Percentiles rank a stretch among this genome's conserved stretches.
Evolutionary conservation across 2,329 filamentous ascomycete genomes (phyloP).

Genomic region (Aspergillus fumigatiaffinis): DNA sequence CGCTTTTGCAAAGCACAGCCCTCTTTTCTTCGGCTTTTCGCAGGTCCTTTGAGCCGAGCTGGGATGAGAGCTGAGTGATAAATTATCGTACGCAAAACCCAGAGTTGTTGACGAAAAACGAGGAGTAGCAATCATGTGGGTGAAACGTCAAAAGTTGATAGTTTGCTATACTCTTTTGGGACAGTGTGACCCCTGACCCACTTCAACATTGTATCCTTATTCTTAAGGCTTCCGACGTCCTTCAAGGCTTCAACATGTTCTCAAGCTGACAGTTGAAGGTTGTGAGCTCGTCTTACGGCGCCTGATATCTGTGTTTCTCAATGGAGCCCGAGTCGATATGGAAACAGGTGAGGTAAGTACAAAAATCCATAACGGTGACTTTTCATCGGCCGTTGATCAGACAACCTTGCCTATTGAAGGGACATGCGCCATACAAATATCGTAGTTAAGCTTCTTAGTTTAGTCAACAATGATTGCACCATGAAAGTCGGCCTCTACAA

Average conservation of each 20-base stretch:
- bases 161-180: not conserved
- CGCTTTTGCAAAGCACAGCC: not conserved
- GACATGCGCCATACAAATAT: not conserved
- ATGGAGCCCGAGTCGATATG: not conserved
- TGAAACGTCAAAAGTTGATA: not conserved
- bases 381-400: not conserved
- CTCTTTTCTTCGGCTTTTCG: not conserved
- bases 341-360: not conserved
- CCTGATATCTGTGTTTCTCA: not conserved
- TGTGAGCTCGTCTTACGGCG: not conserved
- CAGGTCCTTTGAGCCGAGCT: not conserved
- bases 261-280: not conserved
- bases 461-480: not conserved
- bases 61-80: not conserved
- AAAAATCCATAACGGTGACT: not conserved
- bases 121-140: not conserved
- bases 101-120: not conserved
- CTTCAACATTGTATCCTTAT: not conserved
- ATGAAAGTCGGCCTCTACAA: not conserved
- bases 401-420: too few species aligned
- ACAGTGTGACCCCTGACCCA: not conserved
- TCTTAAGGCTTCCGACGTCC: not conserved
- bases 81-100: not conserved
- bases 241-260: not conserved
- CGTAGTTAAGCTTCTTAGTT: not conserved